These are phyloP conservation scores for Starmerella potacharoeniae DNA, from an alignment of 805 yeast species.

Conservation along the genomic window DNA sequence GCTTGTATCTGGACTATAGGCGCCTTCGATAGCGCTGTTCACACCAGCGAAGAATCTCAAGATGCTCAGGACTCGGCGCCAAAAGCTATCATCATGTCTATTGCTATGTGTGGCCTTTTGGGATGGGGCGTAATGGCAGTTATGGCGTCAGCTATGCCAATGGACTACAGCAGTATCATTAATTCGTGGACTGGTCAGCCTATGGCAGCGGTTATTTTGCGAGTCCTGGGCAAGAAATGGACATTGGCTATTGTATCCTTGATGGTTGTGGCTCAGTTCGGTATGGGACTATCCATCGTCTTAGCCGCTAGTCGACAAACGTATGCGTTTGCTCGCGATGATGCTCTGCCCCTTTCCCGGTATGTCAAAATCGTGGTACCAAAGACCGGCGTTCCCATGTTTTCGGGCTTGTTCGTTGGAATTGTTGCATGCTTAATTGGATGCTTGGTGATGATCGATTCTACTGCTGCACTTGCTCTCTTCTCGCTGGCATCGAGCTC, in stretches of 20 bases:
- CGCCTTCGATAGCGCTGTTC: constrained; percentile 61
- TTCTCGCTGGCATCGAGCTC: constrained; percentile 55
- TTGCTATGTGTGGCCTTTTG: constrained; percentile 44
- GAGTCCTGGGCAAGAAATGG: constrained; percentile 54
- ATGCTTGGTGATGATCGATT: constrained; percentile 44
- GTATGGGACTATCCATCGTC: constrained; percentile 54
- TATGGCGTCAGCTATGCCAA: constrained; percentile 37
- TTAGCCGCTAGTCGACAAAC: constrained; percentile 60
- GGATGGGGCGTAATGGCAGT: constrained; percentile 50
- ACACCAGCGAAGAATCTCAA: constrained; percentile 59
- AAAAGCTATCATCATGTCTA: constrained; percentile 50
- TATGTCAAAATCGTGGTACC: constrained; percentile 47
- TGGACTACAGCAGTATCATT: constrained; percentile 34
- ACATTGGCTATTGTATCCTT: constrained; percentile 51
- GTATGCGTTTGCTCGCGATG: constrained; percentile 69
- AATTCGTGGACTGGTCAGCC: constrained; percentile 42
- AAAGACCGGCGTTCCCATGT: constrained; percentile 47
- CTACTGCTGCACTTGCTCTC: constrained; percentile 52
- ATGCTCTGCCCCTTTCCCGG: constrained; percentile 55
- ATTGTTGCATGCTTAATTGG: constrained; percentile 41
- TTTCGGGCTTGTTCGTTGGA: constrained; percentile 50
- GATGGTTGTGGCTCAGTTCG: constrained; percentile 48
- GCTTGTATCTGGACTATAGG: constrained; percentile 73
- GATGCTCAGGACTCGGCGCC: constrained; percentile 56
- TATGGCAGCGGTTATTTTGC: constrained; percentile 52